A percentile compares a stretch with the other conserved stretches of the same genome.
phyloP scores from a whole-genome alignment of 2,329 filamentous ascomycete genomes.

The Colletotrichum sp. region DNA sequence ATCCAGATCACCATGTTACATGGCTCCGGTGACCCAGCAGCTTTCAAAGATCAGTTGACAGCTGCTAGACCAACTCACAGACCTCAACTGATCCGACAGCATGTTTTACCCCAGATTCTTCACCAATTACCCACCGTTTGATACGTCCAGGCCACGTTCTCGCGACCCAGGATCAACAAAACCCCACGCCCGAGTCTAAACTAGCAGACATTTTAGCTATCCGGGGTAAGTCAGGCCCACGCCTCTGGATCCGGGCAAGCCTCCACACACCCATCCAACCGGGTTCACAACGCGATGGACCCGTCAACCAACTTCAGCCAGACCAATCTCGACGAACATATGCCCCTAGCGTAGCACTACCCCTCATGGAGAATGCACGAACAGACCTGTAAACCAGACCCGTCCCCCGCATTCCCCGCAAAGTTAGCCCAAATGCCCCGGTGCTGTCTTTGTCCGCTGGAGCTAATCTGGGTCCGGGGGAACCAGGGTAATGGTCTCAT shows the following conservation, averaged over 20 bases:
- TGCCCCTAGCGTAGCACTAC: background rate
- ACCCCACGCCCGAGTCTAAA: background rate
- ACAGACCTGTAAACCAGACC: background rate
- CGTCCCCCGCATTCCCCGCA: slow-evolving; percentile 2
- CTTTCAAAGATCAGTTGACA: background rate
- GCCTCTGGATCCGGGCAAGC: background rate
- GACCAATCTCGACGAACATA: background rate
- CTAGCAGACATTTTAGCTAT: background rate
- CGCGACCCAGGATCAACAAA: background rate
- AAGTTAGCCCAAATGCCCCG: slow-evolving; percentile 4
- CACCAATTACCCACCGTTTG: background rate
- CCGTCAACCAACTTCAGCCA: background rate
- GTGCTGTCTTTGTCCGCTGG: slow-evolving; percentile 6
- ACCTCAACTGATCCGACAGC: background rate
- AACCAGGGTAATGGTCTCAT: background rate
- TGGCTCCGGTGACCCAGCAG: background rate
- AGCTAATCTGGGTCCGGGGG: background rate
- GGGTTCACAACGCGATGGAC: background rate
- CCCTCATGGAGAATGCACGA: background rate
- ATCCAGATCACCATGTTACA: background rate
- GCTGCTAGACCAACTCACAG: background rate
- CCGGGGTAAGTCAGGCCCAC: slow-evolving; percentile 16
- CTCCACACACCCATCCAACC: background rate
- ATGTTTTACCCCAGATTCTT: background rate
- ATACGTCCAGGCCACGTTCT: background rate